A percentile compares a stretch with the other conserved stretches of the same genome.
These are phyloP conservation scores for Neobulgaria alba DNA, from an alignment of 2,329 filamentous ascomycete species.

Conservation along the genomic window DNA sequence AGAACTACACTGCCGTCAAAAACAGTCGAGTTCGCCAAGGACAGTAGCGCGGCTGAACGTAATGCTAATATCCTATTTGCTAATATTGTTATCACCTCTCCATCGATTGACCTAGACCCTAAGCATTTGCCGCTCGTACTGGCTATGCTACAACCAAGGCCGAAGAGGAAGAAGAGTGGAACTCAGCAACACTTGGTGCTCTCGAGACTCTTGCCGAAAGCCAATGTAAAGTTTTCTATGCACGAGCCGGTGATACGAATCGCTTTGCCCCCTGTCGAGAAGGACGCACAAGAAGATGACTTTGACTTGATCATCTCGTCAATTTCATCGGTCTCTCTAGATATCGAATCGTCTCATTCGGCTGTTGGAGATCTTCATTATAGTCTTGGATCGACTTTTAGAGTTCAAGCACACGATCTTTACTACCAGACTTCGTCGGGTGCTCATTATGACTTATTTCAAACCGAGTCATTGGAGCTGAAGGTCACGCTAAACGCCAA, in stretches of 20 bases:
- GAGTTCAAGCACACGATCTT: conserved; percentile 76
- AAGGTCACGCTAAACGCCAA: conserved; percentile 78
- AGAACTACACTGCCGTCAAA: conserved; percentile 93
- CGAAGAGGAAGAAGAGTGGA: conserved; percentile 36
- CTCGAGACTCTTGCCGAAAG: conserved; percentile 86
- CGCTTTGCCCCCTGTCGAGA: conserved; percentile 69
- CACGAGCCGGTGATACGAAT: conserved; percentile 94
- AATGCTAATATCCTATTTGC: conserved; percentile 79
- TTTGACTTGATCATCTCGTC: conserved; percentile 94
- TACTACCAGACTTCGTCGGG: conserved; percentile 90
- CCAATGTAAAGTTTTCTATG: conserved; percentile 89
- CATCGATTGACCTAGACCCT: conserved; percentile 86
- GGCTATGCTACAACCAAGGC: conserved; percentile 58
- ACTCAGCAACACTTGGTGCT: conserved; percentile 59
- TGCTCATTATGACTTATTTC: conserved; percentile 75
- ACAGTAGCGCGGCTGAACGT: conserved; percentile 67
- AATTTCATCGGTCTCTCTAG: conserved; percentile 85
- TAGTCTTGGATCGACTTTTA: conserved; percentile 70
- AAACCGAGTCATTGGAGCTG: conserved; percentile 80
- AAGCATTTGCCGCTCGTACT: conserved; percentile 82
- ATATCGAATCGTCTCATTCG: conserved; percentile 93
- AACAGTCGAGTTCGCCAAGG: conserved; percentile 70
- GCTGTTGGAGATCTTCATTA: conserved; percentile 78
- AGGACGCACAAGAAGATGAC: conserved; percentile 59
- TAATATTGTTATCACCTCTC: conserved; percentile 92